Base-by-base conservation (phyloP, 75 land plant species). In the Picea glauca region DNA sequence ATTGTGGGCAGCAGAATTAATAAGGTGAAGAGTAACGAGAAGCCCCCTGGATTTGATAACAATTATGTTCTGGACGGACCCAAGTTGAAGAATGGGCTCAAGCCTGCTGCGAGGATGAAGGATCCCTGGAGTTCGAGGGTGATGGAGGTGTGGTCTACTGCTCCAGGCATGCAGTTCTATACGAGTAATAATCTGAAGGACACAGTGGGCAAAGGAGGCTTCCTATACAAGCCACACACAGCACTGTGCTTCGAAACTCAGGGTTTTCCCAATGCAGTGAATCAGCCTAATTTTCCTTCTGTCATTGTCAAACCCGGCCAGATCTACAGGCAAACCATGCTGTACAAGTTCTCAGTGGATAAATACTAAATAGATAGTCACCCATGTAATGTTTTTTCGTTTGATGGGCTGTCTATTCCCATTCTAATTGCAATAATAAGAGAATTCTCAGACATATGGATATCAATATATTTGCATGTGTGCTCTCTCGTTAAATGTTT, bases 271-370 rank as follows among this genome's bases (percentile, higher is more conserved):
- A 84, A 93, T 58, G 75, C 93, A 0, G 92, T 93, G 4, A 88
- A 93, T 78, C 84, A 88, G 38, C 91, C 92, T 9, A 86, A 85
- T 33, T 94, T 94, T 74, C 97, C 94, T 23, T 88, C 92, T n/a
- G 83, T 85, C 72, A 85, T 94, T 83, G 87, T 93, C 21, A 54
- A 75, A 18, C 92, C 92, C 1, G 88, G 88, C 21, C 65, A 91
- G 81, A 61, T 61, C 20, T 93, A 88, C 80, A 73, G 38, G 23
- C 85, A 86, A 31, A 54, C 67, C 35, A 86, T 86, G 88, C 76
- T 83, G 40, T 77, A 78, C 66, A 83, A 79, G 43, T 77, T 79
- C 11, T 80, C 78, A 6, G 54, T 46, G 9, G 54, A 46, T 46
- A 46, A 46, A n/a, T n/a, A n/a, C n/a, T n/a, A n/a, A n/a, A 46